Evolutionary conservation across 176 grass and related monocot genomes (phyloP), one percentile per base, ranked within the genome.

Genomic region (Calamus simplicifolius): DNA sequence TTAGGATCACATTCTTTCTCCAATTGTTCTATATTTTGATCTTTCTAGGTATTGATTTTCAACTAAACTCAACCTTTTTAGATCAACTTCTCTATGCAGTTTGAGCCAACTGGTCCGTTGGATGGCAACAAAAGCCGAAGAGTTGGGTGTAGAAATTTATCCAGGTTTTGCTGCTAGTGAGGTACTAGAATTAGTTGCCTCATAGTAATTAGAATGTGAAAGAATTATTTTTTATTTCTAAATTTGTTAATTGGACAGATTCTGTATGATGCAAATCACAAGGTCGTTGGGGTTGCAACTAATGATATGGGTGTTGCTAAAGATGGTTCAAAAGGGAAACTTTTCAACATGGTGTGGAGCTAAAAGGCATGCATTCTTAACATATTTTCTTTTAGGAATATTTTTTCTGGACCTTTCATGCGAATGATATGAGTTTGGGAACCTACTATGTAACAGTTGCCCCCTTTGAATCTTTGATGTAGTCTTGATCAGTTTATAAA

Each of bases 121-220:
- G 93, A 85, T 97, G 84, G 84, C 87, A 48, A 17, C 57, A 38
- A 97, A 91, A 68, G 93, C 93, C 57, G 84, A 91, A 75, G 93
- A 97, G 68, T 68, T 97, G 54, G 93, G 87, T 59, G 87, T 97
- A 71, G 93, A 97, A 91, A 81, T 97, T 19, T 97, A 97, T 85
- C 81, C 93, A 73, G 87, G 93, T 77, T 97, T 97, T 88, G 83
- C 93, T 75, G 93, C 87, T 57, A 91, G 81, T 82, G 93, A 97
- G 93, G 93, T 97, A 80, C 48, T 58, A 53, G 67, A 12, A 31
- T 80, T 67, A 50, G 25, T 72, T 50, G 68, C 54, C 16, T 58
- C 59, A 31, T 19, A 77, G 30, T 70, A 61, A 23, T 58, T 56
- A 57, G 62, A 53, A 49, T 56, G 26, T 66, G 19, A 35, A 74